Evolutionary conservation across 2,329 filamentous ascomycete genomes (phyloP).

Genomic region (Stagonosporopsis vannaccii): DNA sequence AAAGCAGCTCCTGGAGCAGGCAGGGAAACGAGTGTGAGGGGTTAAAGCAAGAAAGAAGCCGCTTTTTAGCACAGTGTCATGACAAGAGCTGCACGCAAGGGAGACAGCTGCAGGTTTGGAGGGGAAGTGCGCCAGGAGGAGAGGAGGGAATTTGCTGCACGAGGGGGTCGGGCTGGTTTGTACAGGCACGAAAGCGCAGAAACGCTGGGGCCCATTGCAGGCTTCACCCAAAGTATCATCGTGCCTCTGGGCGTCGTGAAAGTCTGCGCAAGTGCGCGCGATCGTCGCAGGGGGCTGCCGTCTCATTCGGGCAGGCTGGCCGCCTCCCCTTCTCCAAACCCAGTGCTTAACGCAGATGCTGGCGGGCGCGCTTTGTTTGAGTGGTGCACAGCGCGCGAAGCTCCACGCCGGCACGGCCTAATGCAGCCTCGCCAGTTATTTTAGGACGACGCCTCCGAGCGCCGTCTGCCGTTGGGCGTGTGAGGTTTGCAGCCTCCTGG

Average conservation of each 20-base stretch:
- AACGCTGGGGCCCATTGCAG: constrained; percentile 22
- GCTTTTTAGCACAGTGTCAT: constrained; percentile 25
- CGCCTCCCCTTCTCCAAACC: constrained; percentile 20
- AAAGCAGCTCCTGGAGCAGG: constrained; percentile 8
- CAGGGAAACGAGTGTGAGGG: constrained; percentile 39
- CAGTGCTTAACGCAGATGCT: constrained; percentile 13
- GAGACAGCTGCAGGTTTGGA: constrained; percentile 23
- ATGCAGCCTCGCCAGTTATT: constrained; percentile 29
- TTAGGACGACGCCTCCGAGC: constrained; percentile 28
- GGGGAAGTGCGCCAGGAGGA: constrained; percentile 26
- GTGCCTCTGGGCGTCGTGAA: constrained; percentile 13
- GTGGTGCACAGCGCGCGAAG: constrained; percentile 15
- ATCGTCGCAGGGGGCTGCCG: constrained; percentile 33
- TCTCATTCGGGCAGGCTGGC: constrained; percentile 24
- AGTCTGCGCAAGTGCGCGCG: constrained; percentile 19
- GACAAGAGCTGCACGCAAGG: constrained; percentile 30
- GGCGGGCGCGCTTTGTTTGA: constrained; percentile 8
- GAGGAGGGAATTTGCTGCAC: constrained; percentile 17
- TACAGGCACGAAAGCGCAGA: constrained; percentile 30
- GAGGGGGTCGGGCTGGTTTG: constrained; percentile 34
- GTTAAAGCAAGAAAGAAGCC: constrained; percentile 26
- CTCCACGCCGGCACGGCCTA: constrained; percentile 12
- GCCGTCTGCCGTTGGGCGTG: constrained; percentile 30
- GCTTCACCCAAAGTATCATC: constrained; percentile 13
- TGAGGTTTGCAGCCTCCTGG: constrained; percentile 21